Evolutionary conservation across 1,139 yeast genomes (phyloP), one percentile per base, ranked within the genome.

Genomic region (Yamadazyma triangularis): DNA sequence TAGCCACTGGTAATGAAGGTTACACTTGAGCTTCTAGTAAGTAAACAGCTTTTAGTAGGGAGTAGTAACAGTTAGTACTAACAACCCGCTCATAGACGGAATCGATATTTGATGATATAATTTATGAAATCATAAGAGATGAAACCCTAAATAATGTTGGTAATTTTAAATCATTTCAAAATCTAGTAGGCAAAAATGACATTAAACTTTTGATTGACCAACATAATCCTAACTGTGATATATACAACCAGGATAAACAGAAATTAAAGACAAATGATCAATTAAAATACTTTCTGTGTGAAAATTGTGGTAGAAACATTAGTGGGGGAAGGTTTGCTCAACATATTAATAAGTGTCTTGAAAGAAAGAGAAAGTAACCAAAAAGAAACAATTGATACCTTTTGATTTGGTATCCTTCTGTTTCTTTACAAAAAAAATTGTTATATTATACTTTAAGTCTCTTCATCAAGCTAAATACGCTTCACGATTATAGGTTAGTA

Each of bases 241-340:
- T 68, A 4, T 66, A 54, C 41, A 64, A 66, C 19, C 69, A 67
- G 38, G 73, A 67, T 32, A 63, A 60, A 42, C 43, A 41, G 22
- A 67, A 65, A 45, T 46, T 66, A 35, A 66, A 67, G 44, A 47
- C 56, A 7, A 46, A 54, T 10, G 74, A 68, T 33, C 48, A 63
- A 3, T 61, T 65, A 8, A 47, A 63, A 36, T 88, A 88, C 54
- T 86, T 87, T 49, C 73, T 64, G 36, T 91, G 98, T 58, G 70
- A 73, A 11, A 82, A 83, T 44, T 91, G 98, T 56, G 78, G 77
- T 6, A 66, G 98, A 34, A 85, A 82, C 48, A 82, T 91, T 11
- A 91, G 96, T 1, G 96, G 95, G 0, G 80, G 86, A 23, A 65
- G 98, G 37, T 88, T 86, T 64, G 96, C 97, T 3, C 89, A 86